Evolutionary conservation across 495 filamentous ascomycete species (phyloP), one percentile per base, ranked within the genome.

Genomic region (Collariella sp.): DNA sequence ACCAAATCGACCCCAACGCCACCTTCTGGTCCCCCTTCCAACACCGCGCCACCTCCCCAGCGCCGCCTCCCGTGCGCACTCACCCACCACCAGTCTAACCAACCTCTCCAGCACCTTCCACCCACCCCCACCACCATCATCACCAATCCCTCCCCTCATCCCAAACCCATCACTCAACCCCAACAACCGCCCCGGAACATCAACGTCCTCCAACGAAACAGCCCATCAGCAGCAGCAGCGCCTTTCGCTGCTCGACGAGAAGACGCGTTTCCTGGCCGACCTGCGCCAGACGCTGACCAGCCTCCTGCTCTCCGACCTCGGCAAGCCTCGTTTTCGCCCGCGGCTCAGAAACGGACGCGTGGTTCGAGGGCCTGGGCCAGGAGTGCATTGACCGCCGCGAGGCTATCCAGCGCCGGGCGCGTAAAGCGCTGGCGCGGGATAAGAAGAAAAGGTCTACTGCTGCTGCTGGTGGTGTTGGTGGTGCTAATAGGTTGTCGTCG

Each of bases 11-110:
- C 64, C 86, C 88, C 4, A 80, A 79, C 45, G 83, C 84, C 16
- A 93, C 89, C 0, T 95, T 91, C 68, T 96, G 88, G 88, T 93
- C 89, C 5, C 85, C 87, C 0, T 85, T 89, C 51, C 82, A 88
- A 39, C 72, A 73, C 43, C 79, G 81, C 24, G 72, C 83, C 56
- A 81, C 81, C 31, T 80, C 80, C 12, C 74, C 76, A 84, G 79
- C 59, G 79, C 82, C 1, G 77, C 69, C 40, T 81, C 62, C 61
- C 76, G 70, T 68, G 72, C 75, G 12, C 76, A 79, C 40, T 81
- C 78, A 13, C 78, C 78, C 3, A 77, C 76, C 16, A 76, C 77
- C 1, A 81, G 77, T 51, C 62, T 79, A 38, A 74, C 71, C 46
- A 79, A 75, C 53, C 60, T 76, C 58, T 63, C 74, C 54, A 56